Conservation (phyloP, 2,329 filamentous ascomycete species). For the Ophiostoma himal-ulmi region DNA sequence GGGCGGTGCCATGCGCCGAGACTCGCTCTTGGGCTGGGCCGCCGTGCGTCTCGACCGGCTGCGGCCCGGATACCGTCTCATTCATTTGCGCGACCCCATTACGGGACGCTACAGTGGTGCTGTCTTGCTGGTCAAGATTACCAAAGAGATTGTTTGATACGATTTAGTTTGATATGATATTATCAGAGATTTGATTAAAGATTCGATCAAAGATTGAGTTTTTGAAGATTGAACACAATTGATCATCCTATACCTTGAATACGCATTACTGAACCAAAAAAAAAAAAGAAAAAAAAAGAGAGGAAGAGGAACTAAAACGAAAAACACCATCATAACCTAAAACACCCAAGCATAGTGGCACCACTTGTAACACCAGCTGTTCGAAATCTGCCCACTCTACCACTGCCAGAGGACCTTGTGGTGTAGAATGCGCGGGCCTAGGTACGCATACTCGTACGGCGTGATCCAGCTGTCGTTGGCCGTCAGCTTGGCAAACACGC, state of each 20-base stretch:
- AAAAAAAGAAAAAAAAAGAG: not conserved
- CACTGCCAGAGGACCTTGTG: constrained; percentile 69
- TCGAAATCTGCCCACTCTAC: constrained; percentile 31
- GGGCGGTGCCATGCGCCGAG: constrained; percentile 65
- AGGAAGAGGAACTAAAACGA: too few species aligned
- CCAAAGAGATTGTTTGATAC: constrained; percentile 45
- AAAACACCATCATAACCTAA: not conserved
- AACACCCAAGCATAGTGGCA: not conserved
- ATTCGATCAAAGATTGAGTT: not conserved
- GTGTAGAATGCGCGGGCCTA: constrained; percentile 75
- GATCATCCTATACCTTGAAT: not conserved
- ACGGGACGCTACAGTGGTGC: constrained; percentile 62
- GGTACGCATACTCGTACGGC: constrained; percentile 76
- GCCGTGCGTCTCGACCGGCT: constrained; percentile 81
- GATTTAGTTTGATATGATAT: not conserved
- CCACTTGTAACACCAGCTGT: too few species aligned
- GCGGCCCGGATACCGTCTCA: constrained; percentile 66
- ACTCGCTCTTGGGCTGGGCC: constrained; percentile 79
- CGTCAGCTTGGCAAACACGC: constrained; percentile 85
- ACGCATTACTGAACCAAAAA: not conserved
- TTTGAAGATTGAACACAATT: not conserved
- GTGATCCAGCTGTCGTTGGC: constrained; percentile 97
- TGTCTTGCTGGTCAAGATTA: constrained; percentile 66
- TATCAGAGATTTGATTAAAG: not conserved
- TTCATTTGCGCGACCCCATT: constrained; percentile 63